Base-by-base conservation (phyloP, 2,329 filamentous ascomycete species). In the Claviceps sp. region DNA sequence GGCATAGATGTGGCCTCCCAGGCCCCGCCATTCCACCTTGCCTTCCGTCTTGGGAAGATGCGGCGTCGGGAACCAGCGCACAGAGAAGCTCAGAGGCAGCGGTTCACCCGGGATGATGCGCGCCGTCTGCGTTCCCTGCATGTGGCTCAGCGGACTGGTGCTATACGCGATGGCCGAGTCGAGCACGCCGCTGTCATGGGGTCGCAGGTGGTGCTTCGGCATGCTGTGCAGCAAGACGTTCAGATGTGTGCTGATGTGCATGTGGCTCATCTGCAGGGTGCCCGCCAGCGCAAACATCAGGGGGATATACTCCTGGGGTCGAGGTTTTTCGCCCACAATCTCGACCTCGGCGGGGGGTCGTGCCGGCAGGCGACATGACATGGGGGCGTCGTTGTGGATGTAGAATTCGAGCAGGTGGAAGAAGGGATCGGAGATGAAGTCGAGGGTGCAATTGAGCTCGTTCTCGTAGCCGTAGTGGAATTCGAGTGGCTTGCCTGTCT, bases 371-470 rank as follows among this genome's bases (percentile, higher is more conserved):
- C 93, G 90, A 69, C 93, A 98, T 51, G 89, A 83, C 48, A 97
- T 76, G 10, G 93, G 93, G 17, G 89, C 90, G 70, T 98, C 93
- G 72, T 86, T 89, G 76, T 97, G 93, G 67, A 97, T 84, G 76
- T 97, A 97, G 77, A 96, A 97, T 72, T 97, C 87, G 72, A 91
- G 84, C 50, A 91, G 78, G 70, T 93, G 87, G 75, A 89, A 93
- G 75, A 90, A 85, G 42, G 85, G 79, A 65, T 91, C 87, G 61
- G 78, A 76, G 61, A 91, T 76, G 69, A 87, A 78, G 63, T 84
- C 74, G 61, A 93, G 82, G 52, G 87, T 93, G 74, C 87, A 93
- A 72, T 91, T 91, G 59, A 88, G 70, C 65, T 95, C 89, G 70
- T 70, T 72, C 65, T 91, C 87, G 59, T 86, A 70, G 65, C 90